Percentiles rank a stretch among this genome's conserved stretches.
phyloP scores from a whole-genome alignment of 2,329 filamentous ascomycete species.

The Phialophora expanda region DNA sequence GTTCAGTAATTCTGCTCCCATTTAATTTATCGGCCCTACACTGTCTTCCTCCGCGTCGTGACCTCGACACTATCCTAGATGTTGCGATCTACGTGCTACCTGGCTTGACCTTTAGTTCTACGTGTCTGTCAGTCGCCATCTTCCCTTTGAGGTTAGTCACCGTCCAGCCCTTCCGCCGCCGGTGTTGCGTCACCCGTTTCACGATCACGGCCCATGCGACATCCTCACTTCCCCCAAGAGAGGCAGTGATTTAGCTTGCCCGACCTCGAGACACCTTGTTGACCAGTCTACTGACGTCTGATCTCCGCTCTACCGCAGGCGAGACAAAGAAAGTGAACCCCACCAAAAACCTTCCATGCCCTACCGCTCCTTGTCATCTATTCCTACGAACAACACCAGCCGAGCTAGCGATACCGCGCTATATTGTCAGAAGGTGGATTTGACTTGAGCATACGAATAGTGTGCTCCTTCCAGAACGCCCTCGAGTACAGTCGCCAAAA shows the following conservation, averaged over 20 bases:
- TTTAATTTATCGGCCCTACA: slow-evolving; percentile 21
- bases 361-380: slow-evolving; percentile 21
- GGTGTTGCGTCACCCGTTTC: slow-evolving; percentile 36
- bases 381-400: slow-evolving; percentile 13
- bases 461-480: slow-evolving; percentile 33
- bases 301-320: slow-evolving; percentile 22
- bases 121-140: slow-evolving; percentile 9
- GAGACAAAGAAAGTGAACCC: slow-evolving; percentile 23
- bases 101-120: slow-evolving; percentile 4
- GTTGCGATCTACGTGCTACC: slow-evolving; percentile 17
- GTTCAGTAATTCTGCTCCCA: neutral
- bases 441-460: slow-evolving; percentile 33
- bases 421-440: slow-evolving; percentile 15
- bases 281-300: slow-evolving; percentile 18
- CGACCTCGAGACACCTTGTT: neutral
- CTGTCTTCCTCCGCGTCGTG: slow-evolving; percentile 6
- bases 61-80: slow-evolving; percentile 6
- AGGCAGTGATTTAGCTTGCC: slow-evolving; percentile 16
- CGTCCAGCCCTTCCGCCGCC: slow-evolving; percentile 27
- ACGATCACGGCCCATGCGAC: slow-evolving; percentile 30
- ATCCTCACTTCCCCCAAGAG: slow-evolving; percentile 19
- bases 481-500: slow-evolving; percentile 39
- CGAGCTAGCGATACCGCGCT: slow-evolving; percentile 16
- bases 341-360: slow-evolving; percentile 17
- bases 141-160: slow-evolving; percentile 26